Conservation (phyloP, 192 early-diverging fungal species). For the Gryganskiella cystojenkinii region DNA sequence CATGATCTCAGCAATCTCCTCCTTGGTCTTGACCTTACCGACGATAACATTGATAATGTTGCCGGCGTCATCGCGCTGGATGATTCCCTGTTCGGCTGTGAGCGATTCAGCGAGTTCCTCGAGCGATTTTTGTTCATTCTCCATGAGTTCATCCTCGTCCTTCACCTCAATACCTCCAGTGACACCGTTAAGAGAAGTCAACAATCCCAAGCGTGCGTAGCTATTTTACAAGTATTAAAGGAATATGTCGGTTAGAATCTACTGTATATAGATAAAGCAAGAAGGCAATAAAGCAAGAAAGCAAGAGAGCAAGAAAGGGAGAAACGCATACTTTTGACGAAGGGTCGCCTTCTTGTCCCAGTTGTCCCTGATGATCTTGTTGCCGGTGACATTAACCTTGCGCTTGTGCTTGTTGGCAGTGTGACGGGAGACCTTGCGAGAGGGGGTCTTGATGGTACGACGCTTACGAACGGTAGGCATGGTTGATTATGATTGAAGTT, state of each 20-base stretch:
- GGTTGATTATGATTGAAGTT: slow-evolving; percentile 7
- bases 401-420: slow-evolving; percentile 71
- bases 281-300: neutral
- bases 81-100: slow-evolving; percentile 77
- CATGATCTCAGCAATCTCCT: slow-evolving; percentile 56
- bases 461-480: slow-evolving; percentile 77
- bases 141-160: slow-evolving; percentile 57
- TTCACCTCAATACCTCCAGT: slow-evolving; percentile 66
- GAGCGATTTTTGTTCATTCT: slow-evolving; percentile 59
- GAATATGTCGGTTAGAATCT: neutral
- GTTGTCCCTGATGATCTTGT: slow-evolving; percentile 66
- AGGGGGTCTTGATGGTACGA: slow-evolving; percentile 72
- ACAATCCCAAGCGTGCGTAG: slow-evolving; percentile 77
- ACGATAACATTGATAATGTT: slow-evolving; percentile 77
- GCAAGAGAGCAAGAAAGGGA: neutral
- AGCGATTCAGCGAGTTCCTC: slow-evolving; percentile 66
- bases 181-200: slow-evolving; percentile 72
- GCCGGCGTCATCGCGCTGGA: slow-evolving; percentile 82
- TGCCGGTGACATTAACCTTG: slow-evolving; percentile 64
- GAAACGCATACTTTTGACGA: slow-evolving; percentile 67
- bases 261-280: too few relatives aligned
- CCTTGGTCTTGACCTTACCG: slow-evolving; percentile 62
- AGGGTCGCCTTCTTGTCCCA: slow-evolving; percentile 78
- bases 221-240: slow-evolving; percentile 16
- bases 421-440: slow-evolving; percentile 69